Evolutionary conservation across 192 early-diverging fungal species (phyloP).

Genomic region (Coemansia sp.): DNA sequence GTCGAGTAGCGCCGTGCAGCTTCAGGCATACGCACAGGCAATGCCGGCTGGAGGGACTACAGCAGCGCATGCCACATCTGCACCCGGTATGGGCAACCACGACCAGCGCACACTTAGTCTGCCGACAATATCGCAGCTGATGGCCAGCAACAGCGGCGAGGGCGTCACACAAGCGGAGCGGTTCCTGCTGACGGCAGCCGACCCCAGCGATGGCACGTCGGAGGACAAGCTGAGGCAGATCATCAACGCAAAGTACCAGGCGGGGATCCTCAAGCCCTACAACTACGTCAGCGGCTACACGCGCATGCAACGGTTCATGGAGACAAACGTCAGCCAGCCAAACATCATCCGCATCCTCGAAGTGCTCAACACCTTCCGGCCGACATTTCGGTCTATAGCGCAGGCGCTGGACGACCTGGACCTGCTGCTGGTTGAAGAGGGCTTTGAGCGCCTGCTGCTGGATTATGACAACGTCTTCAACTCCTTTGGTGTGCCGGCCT

Average conservation of each 20-base stretch:
- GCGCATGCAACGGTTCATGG: slow-evolving; percentile 89
- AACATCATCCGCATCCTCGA: slow-evolving; percentile 73
- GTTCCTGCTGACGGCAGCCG: slow-evolving; percentile 91
- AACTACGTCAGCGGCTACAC: slow-evolving; percentile 94
- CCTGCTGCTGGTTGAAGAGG: slow-evolving; percentile 92
- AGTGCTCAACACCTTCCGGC: slow-evolving; percentile 88
- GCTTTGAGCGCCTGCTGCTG: slow-evolving; percentile 90
- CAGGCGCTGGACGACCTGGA: slow-evolving; percentile 92
- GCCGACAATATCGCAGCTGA: slow-evolving; percentile 49
- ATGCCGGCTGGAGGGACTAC: slow-evolving; percentile 1
- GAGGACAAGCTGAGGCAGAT: slow-evolving; percentile 90
- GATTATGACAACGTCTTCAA: slow-evolving; percentile 97
- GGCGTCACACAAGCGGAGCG: slow-evolving; percentile 68
- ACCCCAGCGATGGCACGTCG: slow-evolving; percentile 81
- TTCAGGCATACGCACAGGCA: slow-evolving; percentile 2
- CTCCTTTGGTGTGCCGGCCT: slow-evolving; percentile 93
- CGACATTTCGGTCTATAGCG: slow-evolving; percentile 84
- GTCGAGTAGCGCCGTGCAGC: slow-evolving; percentile 3
- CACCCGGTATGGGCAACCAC: not conserved
- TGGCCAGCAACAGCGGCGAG: slow-evolving; percentile 46
- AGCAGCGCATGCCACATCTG: not conserved
- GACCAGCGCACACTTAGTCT: slow-evolving; percentile 27
- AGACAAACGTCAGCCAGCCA: slow-evolving; percentile 67
- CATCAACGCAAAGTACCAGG: slow-evolving; percentile 95
- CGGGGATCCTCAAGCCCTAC: slow-evolving; percentile 95